Conservation (phyloP, 352 stramenopile genomes). For the Phytophthora meadii region DNA sequence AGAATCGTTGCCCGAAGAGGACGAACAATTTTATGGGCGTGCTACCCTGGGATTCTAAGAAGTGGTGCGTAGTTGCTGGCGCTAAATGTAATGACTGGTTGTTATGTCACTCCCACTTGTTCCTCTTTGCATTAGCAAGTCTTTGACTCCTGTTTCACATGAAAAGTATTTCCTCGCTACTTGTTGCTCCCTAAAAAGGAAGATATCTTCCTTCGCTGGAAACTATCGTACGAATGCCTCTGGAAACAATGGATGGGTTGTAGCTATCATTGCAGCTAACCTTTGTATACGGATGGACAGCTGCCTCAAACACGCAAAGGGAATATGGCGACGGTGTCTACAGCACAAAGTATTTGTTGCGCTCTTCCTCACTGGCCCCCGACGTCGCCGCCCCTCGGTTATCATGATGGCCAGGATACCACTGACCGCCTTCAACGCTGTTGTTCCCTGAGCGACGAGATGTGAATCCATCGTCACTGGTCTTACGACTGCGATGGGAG, state of each 20-base stretch:
- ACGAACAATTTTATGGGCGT: slow-evolving; percentile 85
- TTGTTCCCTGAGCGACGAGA: slow-evolving; percentile 72
- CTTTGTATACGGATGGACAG: slow-evolving; percentile 30
- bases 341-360: slow-evolving; percentile 87
- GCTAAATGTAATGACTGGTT: slow-evolving; percentile 48
- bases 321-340: slow-evolving; percentile 46
- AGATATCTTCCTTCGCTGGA: slow-evolving; percentile 11
- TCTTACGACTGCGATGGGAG: slow-evolving; percentile 71
- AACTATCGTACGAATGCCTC: slow-evolving; percentile 25
- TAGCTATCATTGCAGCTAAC: slow-evolving; percentile 31
- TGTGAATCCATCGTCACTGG: slow-evolving; percentile 59
- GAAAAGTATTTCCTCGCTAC: slow-evolving; percentile 27
- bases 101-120: slow-evolving; percentile 25
- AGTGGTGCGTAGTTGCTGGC: slow-evolving; percentile 15
- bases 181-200: slow-evolving; percentile 9
- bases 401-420: slow-evolving; percentile 49
- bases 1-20: slow-evolving; percentile 60
- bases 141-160: slow-evolving; percentile 4
- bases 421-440: slow-evolving; percentile 55
- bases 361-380: slow-evolving; percentile 68
- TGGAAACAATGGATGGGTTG: slow-evolving; percentile 12
- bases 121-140: slow-evolving; percentile 1
- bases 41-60: slow-evolving; percentile 83
- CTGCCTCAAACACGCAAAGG: slow-evolving; percentile 29
- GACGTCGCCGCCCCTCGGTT: slow-evolving; percentile 47